Evolutionary conservation across 345 rosid species (phyloP), one percentile per base, ranked within the genome.

Genomic region (Garcia nutans): DNA sequence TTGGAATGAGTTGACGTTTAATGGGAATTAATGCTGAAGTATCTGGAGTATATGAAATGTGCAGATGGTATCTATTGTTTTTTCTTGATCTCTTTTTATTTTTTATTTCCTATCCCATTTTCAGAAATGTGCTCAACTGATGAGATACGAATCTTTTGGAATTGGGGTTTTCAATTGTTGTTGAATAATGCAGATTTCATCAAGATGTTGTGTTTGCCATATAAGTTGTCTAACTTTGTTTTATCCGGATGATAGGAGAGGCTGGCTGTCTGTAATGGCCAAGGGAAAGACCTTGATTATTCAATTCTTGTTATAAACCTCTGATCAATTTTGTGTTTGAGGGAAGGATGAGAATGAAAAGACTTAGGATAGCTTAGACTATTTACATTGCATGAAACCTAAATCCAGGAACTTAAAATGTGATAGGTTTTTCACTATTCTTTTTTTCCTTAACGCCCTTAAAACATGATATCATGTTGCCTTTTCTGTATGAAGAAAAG

Each of bases 1-100:
- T 76, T 49, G 20, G 58, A 67, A 42, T 68, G 57, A 58, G 73
- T 56, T 22, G 20, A 20, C 42, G n/a, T n/a, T n/a, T n/a, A n/a
- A n/a, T n/a, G 68, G 77, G 15, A 17, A 22, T 45, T 31, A 24
- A 6, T n/a, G 50, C 23, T 58, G 26, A 42, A 71, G 54, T 23
- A 13, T 37, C 41, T 71, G 63, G 28, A 56, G 59, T 42, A 13
- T 31, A 10, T 37, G 64, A 68, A 37, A n/a, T 49, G n/a, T 71
- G 17, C 11, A 59, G 42, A 56, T 58, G 56, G 28, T 15, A 22
- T 73, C 37, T 37, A 6, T 73, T 24, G 59, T 61, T 65, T 72
- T 22, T 28, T 26, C n/a, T 73, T 26, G 68, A 49, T 49, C 59
- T 41, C 20, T 57, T 19, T 54, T 31, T 15, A 8, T 59, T 72